A percentile compares a stretch with the other conserved stretches of the same genome.
These are phyloP conservation scores for Trichosporon faecale DNA, from an alignment of 1,284 basidiomycete species.

Conservation along the genomic window DNA sequence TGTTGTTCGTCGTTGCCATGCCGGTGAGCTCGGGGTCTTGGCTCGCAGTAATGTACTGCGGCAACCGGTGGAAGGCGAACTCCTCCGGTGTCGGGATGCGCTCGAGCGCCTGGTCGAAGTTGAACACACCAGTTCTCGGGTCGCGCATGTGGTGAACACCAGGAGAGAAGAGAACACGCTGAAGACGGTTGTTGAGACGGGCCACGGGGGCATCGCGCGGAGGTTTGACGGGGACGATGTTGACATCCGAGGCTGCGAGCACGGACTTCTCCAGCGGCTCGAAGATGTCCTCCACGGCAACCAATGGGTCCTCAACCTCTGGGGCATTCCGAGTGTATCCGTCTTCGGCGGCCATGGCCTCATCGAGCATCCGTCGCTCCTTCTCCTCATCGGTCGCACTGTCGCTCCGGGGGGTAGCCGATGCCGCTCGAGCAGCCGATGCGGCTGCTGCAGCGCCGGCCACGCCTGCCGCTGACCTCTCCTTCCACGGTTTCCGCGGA, in stretches of 20 bases:
- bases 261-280: background rate
- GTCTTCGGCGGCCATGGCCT: background rate
- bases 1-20: constrained; percentile 60
- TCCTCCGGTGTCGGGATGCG: constrained; percentile 78
- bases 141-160: constrained; percentile 91
- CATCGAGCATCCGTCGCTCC: background rate
- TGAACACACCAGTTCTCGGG: constrained; percentile 79
- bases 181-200: constrained; percentile 69
- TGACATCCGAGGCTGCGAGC: constrained; percentile 9
- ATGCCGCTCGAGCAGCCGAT: background rate
- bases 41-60: constrained; percentile 73
- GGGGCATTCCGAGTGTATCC: background rate
- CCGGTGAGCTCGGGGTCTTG: constrained; percentile 71
- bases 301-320: background rate
- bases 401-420: background rate
- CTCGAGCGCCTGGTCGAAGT: constrained; percentile 67
- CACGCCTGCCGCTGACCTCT: background rate
- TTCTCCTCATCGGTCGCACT: background rate
- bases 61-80: constrained; percentile 82
- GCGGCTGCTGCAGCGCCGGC: background rate
- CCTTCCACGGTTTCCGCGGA: background rate
- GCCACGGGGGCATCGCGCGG: constrained; percentile 57
- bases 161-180: constrained; percentile 81
- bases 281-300: background rate
- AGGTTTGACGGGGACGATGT: constrained; percentile 50